Conservation (phyloP, 495 filamentous ascomycete species). For the Penicillium argentinense region DNA sequence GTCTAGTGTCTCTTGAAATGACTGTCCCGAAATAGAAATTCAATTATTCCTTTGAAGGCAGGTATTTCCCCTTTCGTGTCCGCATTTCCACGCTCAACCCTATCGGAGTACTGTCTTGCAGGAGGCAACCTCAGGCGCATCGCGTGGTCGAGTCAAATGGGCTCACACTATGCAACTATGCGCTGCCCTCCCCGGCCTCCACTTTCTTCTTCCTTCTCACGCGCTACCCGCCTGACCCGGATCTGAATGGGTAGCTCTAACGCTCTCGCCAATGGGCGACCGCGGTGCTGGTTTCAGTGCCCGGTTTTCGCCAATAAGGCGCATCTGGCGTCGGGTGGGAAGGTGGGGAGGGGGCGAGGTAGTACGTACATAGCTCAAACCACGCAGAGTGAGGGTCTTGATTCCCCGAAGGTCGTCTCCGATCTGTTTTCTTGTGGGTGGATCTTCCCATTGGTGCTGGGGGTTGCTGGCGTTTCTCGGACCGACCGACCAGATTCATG, state of each 20-base stretch:
- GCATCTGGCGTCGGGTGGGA: slow-evolving; percentile 4
- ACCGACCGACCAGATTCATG: slow-evolving; percentile 14
- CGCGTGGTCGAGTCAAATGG: slow-evolving; percentile 32
- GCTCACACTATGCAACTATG: slow-evolving; percentile 6
- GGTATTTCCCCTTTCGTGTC: not conserved
- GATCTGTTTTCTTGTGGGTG: slow-evolving; percentile 21
- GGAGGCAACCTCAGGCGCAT: slow-evolving; percentile 11
- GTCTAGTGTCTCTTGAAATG: no score
- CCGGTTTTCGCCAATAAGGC: not conserved
- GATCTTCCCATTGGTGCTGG: slow-evolving; percentile 1
- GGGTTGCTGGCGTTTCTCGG: slow-evolving; percentile 10
- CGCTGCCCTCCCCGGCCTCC: slow-evolving; percentile 6
- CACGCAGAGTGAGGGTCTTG: no score
- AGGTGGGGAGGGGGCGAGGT: no score
- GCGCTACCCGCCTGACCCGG: slow-evolving; percentile 27
- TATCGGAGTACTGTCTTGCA: slow-evolving; percentile 3
- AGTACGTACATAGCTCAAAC: no score
- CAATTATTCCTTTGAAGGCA: not conserved
- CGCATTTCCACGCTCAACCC: not conserved
- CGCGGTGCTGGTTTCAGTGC: not conserved
- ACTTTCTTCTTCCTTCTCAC: slow-evolving; percentile 14
- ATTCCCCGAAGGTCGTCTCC: no score
- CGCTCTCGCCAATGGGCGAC: slow-evolving; percentile 16
- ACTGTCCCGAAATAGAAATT: not conserved
- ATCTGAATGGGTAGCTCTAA: slow-evolving; percentile 11